phyloP scores from a whole-genome alignment of 225 moss, liverwort and hornwort species.

The Lunularia cruciata region DNA sequence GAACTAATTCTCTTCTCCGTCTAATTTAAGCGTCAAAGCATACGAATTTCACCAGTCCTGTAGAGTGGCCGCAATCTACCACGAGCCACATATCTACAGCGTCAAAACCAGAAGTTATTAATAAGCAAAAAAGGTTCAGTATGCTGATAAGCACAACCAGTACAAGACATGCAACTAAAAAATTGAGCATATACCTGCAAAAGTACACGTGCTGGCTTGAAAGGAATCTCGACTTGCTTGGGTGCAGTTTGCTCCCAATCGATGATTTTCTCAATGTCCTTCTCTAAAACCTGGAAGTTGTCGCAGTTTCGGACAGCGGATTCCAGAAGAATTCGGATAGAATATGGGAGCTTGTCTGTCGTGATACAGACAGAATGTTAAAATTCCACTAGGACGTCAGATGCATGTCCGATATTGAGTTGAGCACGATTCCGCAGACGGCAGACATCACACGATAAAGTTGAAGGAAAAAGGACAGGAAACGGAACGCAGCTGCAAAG shows the following conservation, averaged over 20 bases:
- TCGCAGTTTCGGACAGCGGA: slow-evolving; percentile 84
- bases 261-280: slow-evolving; percentile 82
- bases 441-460: too few relatives aligned
- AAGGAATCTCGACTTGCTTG: slow-evolving; percentile 86
- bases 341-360: slow-evolving; percentile 76
- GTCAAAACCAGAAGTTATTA: too few relatives aligned
- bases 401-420: neutral
- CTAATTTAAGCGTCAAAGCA: too few relatives aligned
- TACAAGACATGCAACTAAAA: neutral
- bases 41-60: too few relatives aligned
- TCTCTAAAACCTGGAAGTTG: slow-evolving; percentile 65
- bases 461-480: neutral
- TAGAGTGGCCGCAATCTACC: too few relatives aligned
- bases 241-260: slow-evolving; percentile 89
- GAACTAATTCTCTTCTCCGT: too few relatives aligned
- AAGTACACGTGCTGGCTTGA: slow-evolving; percentile 92
- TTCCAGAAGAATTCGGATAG: slow-evolving; percentile 81
- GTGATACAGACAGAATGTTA: neutral
- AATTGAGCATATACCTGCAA: slow-evolving; percentile 56
- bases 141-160: too few relatives aligned
- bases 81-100: too few relatives aligned
- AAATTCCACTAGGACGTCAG: neutral
- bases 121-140: too few relatives aligned
- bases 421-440: neutral
- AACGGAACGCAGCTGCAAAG: too few relatives aligned